Percentiles rank a stretch among this genome's conserved stretches.
Evolutionary conservation across 192 early-diverging fungal genomes (phyloP).

Genomic region (Kickxella alabastrina): DNA sequence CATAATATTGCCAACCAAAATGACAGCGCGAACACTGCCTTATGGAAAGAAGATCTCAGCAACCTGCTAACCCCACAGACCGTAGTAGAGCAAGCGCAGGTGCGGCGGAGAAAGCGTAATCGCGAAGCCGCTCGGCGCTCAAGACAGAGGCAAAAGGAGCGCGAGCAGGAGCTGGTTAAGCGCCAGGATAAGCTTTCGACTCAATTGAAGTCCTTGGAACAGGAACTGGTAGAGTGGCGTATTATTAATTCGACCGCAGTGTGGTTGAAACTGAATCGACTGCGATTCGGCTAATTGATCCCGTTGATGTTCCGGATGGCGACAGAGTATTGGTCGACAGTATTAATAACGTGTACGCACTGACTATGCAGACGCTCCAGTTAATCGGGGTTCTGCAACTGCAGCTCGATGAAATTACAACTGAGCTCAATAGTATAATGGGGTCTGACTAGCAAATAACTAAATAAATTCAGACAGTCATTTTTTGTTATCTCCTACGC

Average conservation of each 20-base stretch:
- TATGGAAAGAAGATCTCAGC: constrained; percentile 34
- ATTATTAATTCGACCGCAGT: constrained; percentile 20
- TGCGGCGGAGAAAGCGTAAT: constrained; percentile 35
- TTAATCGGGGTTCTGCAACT: constrained; percentile 34
- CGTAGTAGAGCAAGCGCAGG: constrained; percentile 29
- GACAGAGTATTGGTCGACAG: constrained; percentile 18
- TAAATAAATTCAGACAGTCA: no score
- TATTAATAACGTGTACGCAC: constrained; percentile 31
- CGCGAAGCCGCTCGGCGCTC: constrained; percentile 45
- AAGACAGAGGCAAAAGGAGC: constrained; percentile 32
- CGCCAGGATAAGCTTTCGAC: constrained; percentile 21
- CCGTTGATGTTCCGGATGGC: constrained; percentile 3
- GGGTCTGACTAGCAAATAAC: background rate
- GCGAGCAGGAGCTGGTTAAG: constrained; percentile 30
- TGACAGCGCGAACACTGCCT: background rate
- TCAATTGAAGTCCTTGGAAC: constrained; percentile 11
- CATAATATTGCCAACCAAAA: background rate
- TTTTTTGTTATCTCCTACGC: background rate
- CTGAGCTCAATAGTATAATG: constrained; percentile 32
- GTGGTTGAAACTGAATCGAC: background rate
- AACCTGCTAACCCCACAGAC: constrained; percentile 37
- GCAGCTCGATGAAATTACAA: constrained; percentile 39
- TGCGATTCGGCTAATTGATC: constrained; percentile 23
- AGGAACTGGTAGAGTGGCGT: constrained; percentile 38
- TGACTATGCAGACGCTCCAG: constrained; percentile 26